These are phyloP conservation scores for Citrullus mucosospermus DNA, from an alignment of 306 rosid genomes.

Conservation along the genomic window DNA sequence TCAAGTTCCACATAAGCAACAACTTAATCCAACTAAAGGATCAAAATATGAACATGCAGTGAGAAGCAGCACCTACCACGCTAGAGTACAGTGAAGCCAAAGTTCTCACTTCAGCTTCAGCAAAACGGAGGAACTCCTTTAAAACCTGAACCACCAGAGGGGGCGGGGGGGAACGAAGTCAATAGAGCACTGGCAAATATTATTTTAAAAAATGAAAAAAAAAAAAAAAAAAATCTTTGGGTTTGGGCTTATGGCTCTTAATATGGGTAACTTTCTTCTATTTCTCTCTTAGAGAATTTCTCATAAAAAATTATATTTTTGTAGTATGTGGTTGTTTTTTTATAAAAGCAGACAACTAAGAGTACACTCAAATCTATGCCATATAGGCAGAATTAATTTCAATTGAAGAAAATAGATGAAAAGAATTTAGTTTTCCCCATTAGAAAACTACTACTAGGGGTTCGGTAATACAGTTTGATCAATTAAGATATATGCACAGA, in stretches of 20 bases:
- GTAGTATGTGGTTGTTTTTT: not conserved
- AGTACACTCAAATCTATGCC: not conserved
- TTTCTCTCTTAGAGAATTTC: not conserved
- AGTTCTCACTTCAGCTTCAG: constrained; percentile 85
- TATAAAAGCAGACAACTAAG: not conserved
- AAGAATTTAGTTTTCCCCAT: not conserved
- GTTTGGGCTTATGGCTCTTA: not conserved
- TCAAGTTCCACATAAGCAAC: constrained; percentile 13
- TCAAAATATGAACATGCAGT: not conserved
- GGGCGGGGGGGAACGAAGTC: not conserved
- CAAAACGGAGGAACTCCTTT: constrained; percentile 61
- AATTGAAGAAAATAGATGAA: not conserved
- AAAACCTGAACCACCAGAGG: constrained; percentile 29
- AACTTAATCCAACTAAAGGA: not conserved
- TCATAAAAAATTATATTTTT: not conserved
- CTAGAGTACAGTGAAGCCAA: constrained; percentile 70
- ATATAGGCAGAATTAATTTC: not conserved
- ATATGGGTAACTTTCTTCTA: not conserved
- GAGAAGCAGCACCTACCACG: constrained; percentile 51
- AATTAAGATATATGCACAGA: not conserved
- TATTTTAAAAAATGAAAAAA: not conserved
- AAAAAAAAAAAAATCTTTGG: not conserved
- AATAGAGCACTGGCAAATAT: not conserved
- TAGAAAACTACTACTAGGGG: not conserved
- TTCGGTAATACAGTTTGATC: not conserved